Conservation (phyloP, 2,329 filamentous ascomycete genomes). For the Purpureocillium takamizusanense region DNA sequence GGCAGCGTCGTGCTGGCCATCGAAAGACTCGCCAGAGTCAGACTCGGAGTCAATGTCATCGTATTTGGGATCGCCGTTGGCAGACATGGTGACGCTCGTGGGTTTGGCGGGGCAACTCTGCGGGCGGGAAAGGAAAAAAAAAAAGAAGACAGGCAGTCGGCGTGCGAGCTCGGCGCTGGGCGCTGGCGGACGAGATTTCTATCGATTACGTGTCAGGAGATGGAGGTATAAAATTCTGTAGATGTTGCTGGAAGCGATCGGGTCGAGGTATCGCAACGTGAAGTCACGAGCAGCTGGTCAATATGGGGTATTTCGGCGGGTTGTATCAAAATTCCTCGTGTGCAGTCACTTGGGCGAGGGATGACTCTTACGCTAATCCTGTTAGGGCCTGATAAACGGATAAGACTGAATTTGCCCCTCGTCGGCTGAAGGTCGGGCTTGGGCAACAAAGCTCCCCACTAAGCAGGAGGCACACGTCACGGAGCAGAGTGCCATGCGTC, state of each 20-base stretch:
- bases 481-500: no score
- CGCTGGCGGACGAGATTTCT: background rate
- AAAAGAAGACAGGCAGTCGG: background rate
- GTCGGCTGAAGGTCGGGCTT: slow-evolving; percentile 18
- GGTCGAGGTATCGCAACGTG: slow-evolving; percentile 2
- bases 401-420: slow-evolving; percentile 26
- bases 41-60: slow-evolving; percentile 69
- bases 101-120: slow-evolving; percentile 17
- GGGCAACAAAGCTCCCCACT: no score
- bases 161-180: background rate
- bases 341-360: slow-evolving; percentile 22
- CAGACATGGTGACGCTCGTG: slow-evolving; percentile 34
- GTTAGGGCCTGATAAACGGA: slow-evolving; percentile 25
- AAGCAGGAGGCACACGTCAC: no score
- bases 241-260: background rate
- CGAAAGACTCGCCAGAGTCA: slow-evolving; percentile 55
- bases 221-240: background rate
- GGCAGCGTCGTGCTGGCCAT: slow-evolving; percentile 46
- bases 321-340: slow-evolving; percentile 33
- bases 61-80: slow-evolving; percentile 53
- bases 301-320: slow-evolving; percentile 21
- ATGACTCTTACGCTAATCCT: slow-evolving; percentile 31
- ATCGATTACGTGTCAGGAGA: no score
- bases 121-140: background rate
- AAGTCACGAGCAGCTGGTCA: slow-evolving; percentile 4